These are phyloP conservation scores for Chaetomium tenue DNA, from an alignment of 495 filamentous ascomycete genomes.

Conservation along the genomic window DNA sequence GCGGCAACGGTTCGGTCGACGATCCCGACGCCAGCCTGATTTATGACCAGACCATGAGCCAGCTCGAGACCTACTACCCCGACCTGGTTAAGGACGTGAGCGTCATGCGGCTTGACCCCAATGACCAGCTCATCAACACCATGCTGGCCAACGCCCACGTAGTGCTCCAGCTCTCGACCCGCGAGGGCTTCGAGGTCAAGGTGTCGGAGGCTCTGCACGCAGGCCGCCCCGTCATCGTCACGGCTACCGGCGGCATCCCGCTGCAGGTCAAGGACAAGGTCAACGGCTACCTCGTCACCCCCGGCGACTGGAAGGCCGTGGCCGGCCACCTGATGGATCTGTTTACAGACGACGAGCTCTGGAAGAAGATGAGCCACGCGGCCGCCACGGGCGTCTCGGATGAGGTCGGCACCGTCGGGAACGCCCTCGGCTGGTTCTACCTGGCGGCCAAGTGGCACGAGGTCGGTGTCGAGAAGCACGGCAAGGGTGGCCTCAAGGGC, in stretches of 20 bases:
- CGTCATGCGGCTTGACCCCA: slow-evolving; percentile 73
- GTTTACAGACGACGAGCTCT: slow-evolving; percentile 63
- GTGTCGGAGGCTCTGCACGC: slow-evolving; percentile 86
- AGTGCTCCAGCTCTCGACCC: slow-evolving; percentile 75
- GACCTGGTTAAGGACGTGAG: slow-evolving; percentile 59
- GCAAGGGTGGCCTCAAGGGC: slow-evolving; percentile 42
- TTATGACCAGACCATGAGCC: slow-evolving; percentile 66
- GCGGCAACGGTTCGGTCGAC: slow-evolving; percentile 79
- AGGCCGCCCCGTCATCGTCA: slow-evolving; percentile 78
- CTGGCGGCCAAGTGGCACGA: slow-evolving; percentile 62
- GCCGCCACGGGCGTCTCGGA: slow-evolving; percentile 69
- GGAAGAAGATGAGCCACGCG: slow-evolving; percentile 64
- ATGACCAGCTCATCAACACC: slow-evolving; percentile 78
- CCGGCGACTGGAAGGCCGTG: slow-evolving; percentile 70
- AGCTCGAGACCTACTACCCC: slow-evolving; percentile 58
- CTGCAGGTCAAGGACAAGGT: slow-evolving; percentile 72
- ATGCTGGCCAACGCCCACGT: slow-evolving; percentile 72
- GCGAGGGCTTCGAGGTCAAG: slow-evolving; percentile 88
- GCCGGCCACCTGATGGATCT: slow-evolving; percentile 67
- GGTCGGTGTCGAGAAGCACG: slow-evolving; percentile 40
- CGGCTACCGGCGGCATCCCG: slow-evolving; percentile 75
- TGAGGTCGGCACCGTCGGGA: slow-evolving; percentile 81
- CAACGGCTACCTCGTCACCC: slow-evolving; percentile 74
- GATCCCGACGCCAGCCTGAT: slow-evolving; percentile 77
- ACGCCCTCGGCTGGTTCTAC: slow-evolving; percentile 75